phyloP scores from a whole-genome alignment of 148 eudicot genomes.

The Persicaria maculosa region DNA sequence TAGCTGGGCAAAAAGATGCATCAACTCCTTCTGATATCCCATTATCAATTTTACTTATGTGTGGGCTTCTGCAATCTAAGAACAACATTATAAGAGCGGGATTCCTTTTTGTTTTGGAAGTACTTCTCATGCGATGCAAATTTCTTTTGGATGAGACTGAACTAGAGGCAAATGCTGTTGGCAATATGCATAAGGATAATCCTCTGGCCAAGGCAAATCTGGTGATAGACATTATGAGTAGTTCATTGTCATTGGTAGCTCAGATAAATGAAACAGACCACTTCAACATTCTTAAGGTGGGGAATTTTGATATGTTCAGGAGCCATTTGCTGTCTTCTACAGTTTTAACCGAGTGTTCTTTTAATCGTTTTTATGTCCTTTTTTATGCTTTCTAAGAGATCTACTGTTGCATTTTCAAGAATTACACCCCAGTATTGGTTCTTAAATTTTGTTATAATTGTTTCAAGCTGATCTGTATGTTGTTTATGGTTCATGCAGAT shows the following conservation, averaged over 20 bases:
- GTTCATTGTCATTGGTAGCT: slow-evolving; percentile 82
- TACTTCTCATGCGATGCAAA: slow-evolving; percentile 92
- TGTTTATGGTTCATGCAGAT: slow-evolving; percentile 40
- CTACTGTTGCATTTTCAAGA: not conserved
- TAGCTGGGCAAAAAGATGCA: slow-evolving; percentile 73
- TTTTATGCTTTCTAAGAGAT: not conserved
- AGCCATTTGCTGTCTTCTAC: not conserved
- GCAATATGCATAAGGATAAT: slow-evolving; percentile 26
- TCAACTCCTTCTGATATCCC: slow-evolving; percentile 56
- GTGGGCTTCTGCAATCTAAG: slow-evolving; percentile 90
- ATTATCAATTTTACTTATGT: slow-evolving; percentile 80
- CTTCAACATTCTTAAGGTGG: slow-evolving; percentile 90
- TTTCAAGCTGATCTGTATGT: not conserved
- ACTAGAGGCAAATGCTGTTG: slow-evolving; percentile 29
- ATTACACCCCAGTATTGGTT: not conserved
- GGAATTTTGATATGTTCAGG: not conserved
- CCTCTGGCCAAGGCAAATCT: slow-evolving; percentile 84
- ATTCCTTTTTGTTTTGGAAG: slow-evolving; percentile 77
- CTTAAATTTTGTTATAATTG: not conserved
- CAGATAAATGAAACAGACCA: slow-evolving; percentile 93
- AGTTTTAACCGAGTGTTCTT: not conserved
- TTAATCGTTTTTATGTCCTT: not conserved
- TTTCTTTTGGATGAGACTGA: slow-evolving; percentile 78
- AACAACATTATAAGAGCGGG: slow-evolving; percentile 80
- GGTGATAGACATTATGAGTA: slow-evolving; percentile 88